phyloP scores from a whole-genome alignment of 768 basidiomycete species.

The Neoboletus subvelutipes region DNA sequence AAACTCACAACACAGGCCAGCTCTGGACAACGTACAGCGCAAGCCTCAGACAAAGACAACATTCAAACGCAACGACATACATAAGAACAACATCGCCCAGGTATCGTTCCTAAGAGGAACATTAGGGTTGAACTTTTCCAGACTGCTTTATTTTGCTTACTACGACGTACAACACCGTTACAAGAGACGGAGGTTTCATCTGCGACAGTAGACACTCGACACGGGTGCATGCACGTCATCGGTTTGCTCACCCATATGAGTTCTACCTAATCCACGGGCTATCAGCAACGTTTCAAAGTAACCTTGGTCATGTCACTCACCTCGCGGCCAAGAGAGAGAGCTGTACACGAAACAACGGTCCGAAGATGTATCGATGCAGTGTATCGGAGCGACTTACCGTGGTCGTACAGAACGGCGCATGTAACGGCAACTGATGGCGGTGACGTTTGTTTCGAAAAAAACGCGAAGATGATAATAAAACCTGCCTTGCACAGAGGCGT shows the following conservation, averaged over 20 bases:
- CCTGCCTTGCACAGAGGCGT: constrained; percentile 25
- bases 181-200: constrained; percentile 27
- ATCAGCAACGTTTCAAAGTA: constrained; percentile 1
- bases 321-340: constrained; percentile 28
- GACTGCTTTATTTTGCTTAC: constrained; percentile 13
- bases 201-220: constrained; percentile 6
- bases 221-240: neutral
- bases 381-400: constrained; percentile 13
- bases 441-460: constrained; percentile 1
- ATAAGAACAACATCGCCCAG: constrained; percentile 31
- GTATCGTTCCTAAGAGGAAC: constrained; percentile 28
- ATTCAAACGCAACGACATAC: constrained; percentile 14
- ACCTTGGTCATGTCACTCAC: constrained; percentile 11
- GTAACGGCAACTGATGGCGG: constrained; percentile 29
- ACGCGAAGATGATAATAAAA: neutral
- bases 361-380: neutral
- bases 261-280: constrained; percentile 20
- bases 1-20: constrained; percentile 21
- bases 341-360: constrained; percentile 9
- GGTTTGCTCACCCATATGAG: constrained; percentile 29
- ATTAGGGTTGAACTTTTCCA: neutral
- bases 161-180: constrained; percentile 26
- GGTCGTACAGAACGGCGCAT: constrained; percentile 30
- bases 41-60: constrained; percentile 4
- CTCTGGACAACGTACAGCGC: constrained; percentile 5